phyloP scores from a whole-genome alignment of 176 grass and related monocot species.

The Elymus sibiricus region DNA sequence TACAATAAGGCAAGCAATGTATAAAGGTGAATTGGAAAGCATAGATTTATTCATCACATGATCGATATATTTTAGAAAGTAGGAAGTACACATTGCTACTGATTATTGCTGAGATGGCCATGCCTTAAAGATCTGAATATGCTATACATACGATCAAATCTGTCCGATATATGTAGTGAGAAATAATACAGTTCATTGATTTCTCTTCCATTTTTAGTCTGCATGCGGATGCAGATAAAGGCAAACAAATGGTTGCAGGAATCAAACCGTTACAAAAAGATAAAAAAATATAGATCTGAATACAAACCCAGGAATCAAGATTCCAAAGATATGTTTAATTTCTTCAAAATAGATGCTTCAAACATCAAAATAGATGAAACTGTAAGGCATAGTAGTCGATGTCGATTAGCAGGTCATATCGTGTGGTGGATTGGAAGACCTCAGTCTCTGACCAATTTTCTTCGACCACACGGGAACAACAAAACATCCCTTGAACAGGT shows the following conservation, averaged over 20 bases:
- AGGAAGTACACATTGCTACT: neutral
- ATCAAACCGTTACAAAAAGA: slow-evolving; percentile 26
- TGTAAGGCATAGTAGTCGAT: neutral
- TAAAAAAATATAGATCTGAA: neutral
- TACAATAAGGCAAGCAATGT: too few species aligned
- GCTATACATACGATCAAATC: neutral
- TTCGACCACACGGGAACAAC: slow-evolving; percentile 83
- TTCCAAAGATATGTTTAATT: slow-evolving; percentile 35
- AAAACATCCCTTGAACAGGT: slow-evolving; percentile 87
- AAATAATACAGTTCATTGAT: neutral
- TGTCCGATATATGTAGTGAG: too few species aligned
- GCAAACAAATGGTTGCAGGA: neutral
- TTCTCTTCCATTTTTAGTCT: neutral
- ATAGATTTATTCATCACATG: too few species aligned
- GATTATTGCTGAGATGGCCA: neutral
- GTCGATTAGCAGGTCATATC: slow-evolving; percentile 66
- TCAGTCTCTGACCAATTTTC: slow-evolving; percentile 67
- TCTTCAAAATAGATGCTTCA: neutral
- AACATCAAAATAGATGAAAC: too few species aligned
- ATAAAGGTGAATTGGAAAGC: too few species aligned
- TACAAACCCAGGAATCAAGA: slow-evolving; percentile 29
- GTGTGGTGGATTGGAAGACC: slow-evolving; percentile 50
- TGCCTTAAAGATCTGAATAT: neutral
- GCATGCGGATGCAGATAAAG: slow-evolving; percentile 8
- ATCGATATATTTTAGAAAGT: too few species aligned